Evolutionary conservation across 306 rosid genomes (phyloP).

Genomic region (Quercus aquifolioides): DNA sequence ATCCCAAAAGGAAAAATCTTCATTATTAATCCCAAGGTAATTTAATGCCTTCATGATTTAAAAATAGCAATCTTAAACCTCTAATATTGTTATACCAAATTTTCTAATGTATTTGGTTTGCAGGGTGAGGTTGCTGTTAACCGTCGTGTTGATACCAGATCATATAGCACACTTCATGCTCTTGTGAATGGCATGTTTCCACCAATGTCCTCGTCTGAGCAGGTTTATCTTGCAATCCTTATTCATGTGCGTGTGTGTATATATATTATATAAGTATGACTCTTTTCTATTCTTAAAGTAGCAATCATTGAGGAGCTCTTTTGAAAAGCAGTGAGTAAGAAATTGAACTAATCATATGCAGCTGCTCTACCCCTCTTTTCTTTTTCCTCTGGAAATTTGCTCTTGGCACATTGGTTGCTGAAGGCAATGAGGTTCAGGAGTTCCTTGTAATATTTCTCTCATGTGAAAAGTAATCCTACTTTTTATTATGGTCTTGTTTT

Average conservation of each 20-base stretch:
- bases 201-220: constrained; percentile 52
- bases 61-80: not conserved
- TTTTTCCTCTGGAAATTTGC: not conserved
- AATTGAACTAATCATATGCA: not conserved
- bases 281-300: not conserved
- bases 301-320: not conserved
- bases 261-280: not conserved
- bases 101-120: constrained; percentile 33
- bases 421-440: not conserved
- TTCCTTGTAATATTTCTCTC: not conserved
- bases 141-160: constrained; percentile 64
- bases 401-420: not conserved
- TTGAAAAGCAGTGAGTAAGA: not conserved
- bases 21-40: constrained; percentile 92
- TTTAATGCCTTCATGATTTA: constrained; percentile 10
- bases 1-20: constrained; percentile 89
- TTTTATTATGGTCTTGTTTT: not conserved
- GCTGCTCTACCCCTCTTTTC: not conserved
- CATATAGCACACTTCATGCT: constrained; percentile 82
- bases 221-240: constrained; percentile 45
- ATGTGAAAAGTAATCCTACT: not conserved
- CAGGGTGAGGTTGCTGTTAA: constrained; percentile 91
- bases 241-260: not conserved
- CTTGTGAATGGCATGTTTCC: constrained; percentile 96
- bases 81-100: constrained; percentile 14